Evolutionary conservation across 768 basidiomycete genomes (phyloP), one percentile per base, ranked within the genome.

Genomic region (Sarcodon aspratus): DNA sequence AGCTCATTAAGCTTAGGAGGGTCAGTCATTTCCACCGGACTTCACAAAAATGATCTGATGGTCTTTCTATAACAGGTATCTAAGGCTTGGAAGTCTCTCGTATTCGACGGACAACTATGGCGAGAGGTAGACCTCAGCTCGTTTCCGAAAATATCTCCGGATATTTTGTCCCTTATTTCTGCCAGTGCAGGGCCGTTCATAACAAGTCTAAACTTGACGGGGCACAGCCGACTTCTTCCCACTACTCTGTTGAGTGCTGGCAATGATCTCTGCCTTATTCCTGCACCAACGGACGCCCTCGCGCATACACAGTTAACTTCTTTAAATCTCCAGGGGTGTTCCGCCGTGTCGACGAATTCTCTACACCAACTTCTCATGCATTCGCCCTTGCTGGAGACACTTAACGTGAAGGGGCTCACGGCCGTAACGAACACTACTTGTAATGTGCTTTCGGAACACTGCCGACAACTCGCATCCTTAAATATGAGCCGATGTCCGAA

Each of bases 31-130:
- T 21, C 44, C 46, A 32, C 44, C 36, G 46, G 40, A n/a, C 18
- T 44, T 43, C 45, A 27, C 33, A 36, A 21, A 17, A 15, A 47
- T 44, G 36, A 51, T 40, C 21, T 49, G 33, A 48, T 45, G 54
- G 52, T 47, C 11, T 32, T 40, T 35, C 56, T 53, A 40, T 56
- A 45, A 40, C 48, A 91, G 86, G 84, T 90, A 9, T 92, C 84
- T 31, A 84, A 76, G 59, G 58, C 70, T 9, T 95, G 91, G 90
- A 79, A 76, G 47, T 61, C 67, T 2, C 75, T 93, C 36, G 79
- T 82, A 21, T 79, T 82, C 55, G 92, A 95, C 61, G 91, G 91
- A 11, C 86, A 91, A 57, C 71, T 94, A n/a, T 94, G 92, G 92
- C 57, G 65, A 40, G 59, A 73, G 49, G 68, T 88, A 33, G 74